These are phyloP conservation scores for Hygrophoropsis aurantiaca DNA, from an alignment of 768 basidiomycete species.

Conservation along the genomic window DNA sequence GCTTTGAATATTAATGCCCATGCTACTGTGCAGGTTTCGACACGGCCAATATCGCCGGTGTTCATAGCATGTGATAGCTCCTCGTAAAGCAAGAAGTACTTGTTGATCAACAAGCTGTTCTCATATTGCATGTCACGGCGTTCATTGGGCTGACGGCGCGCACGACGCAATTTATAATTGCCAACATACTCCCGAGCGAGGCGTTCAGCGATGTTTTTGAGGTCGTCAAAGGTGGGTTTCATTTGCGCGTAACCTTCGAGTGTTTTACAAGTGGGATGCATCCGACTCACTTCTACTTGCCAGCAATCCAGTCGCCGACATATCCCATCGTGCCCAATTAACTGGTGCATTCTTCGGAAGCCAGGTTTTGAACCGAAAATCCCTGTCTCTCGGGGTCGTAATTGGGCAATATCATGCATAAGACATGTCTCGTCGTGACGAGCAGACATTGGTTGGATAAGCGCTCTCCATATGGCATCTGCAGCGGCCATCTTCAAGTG, in stretches of 20 bases:
- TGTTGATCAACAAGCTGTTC: constrained; percentile 31
- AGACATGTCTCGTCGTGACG: constrained; percentile 13
- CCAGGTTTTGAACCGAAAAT: constrained; percentile 33
- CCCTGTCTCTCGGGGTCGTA: constrained; percentile 31
- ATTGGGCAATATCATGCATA: constrained; percentile 15
- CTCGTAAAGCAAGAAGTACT: constrained; percentile 40
- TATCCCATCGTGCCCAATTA: constrained; percentile 29
- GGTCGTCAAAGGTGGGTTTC: constrained; percentile 17
- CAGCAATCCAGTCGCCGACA: constrained; percentile 30
- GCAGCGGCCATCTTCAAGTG: constrained; percentile 34
- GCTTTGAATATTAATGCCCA: constrained; percentile 31
- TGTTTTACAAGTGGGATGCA: not conserved
- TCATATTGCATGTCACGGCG: constrained; percentile 31
- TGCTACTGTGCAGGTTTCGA: constrained; percentile 21
- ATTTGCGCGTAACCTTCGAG: constrained; percentile 14
- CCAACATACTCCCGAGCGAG: constrained; percentile 22
- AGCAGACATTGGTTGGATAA: constrained; percentile 7
- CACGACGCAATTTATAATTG: no score
- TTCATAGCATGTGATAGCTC: constrained; percentile 37
- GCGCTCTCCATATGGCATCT: constrained; percentile 18
- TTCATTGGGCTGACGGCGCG: not conserved
- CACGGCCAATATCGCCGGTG: constrained; percentile 28
- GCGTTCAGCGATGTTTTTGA: constrained; percentile 22
- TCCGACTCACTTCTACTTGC: constrained; percentile 17
- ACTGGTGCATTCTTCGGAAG: constrained; percentile 36